Evolutionary conservation across 164 flowering plant species (phyloP).

Genomic region (Dillenia suffruticosa): DNA sequence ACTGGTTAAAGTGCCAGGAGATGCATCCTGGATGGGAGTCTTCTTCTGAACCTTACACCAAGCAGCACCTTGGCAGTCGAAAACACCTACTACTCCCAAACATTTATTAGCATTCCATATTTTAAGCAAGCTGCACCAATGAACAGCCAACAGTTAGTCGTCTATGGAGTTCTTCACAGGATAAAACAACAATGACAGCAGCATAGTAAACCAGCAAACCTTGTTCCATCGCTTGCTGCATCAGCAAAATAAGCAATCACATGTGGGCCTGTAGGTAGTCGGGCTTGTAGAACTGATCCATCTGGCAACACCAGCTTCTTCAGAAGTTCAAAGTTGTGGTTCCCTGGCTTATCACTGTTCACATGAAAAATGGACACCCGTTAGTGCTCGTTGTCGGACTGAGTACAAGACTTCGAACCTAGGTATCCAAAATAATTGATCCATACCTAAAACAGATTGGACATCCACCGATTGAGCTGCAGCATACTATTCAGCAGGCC

Average conservation of each 20-base stretch:
- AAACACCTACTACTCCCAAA: no score
- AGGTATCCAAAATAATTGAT: neutral
- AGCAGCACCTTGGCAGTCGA: neutral
- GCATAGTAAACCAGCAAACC: conserved; percentile 33
- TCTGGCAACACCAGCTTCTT: conserved; percentile 90
- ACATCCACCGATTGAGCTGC: conserved; percentile 99
- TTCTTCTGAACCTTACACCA: conserved; percentile 80
- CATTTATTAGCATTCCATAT: no score
- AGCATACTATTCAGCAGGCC: conserved; percentile 94
- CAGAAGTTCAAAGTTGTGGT: conserved; percentile 86
- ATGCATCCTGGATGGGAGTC: conserved; percentile 73
- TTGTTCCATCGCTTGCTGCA: conserved; percentile 89
- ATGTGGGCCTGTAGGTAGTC: conserved; percentile 81
- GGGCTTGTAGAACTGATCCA: conserved; percentile 89
- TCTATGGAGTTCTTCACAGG: no score
- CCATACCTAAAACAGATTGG: no score
- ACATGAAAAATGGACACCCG: neutral
- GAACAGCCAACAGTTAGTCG: no score
- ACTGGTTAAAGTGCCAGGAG: conserved; percentile 76
- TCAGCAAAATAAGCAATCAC: conserved; percentile 84
- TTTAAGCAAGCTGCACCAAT: no score
- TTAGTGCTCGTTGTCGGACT: neutral
- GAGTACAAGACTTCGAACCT: neutral
- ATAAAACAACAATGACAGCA: no score
- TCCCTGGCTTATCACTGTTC: conserved; percentile 74